phyloP scores from a whole-genome alignment of 371 early-diverging fungal genomes.

The Mucor irregularis region DNA sequence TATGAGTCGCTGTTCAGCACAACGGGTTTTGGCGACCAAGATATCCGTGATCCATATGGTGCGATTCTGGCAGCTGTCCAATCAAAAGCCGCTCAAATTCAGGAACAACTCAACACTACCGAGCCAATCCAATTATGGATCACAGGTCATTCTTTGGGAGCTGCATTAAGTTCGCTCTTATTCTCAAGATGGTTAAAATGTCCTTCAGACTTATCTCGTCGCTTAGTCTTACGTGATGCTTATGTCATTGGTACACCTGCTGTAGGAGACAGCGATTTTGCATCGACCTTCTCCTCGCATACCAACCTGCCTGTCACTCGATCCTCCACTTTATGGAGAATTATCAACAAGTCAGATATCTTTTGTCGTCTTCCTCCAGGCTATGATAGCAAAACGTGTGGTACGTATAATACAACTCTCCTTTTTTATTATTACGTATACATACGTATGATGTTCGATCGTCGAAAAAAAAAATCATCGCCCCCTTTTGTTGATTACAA shows the following conservation, averaged over 20 bases:
- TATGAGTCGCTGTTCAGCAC: conserved; percentile 36
- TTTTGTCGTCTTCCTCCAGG: conserved; percentile 34
- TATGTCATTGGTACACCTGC: conserved; percentile 48
- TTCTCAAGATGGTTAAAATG: conserved; percentile 47
- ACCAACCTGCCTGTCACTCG: conserved; percentile 23
- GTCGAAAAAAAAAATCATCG: not conserved
- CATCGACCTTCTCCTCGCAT: conserved; percentile 33
- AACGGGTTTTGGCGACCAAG: conserved; percentile 16
- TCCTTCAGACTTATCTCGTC: conserved; percentile 25
- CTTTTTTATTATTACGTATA: no score
- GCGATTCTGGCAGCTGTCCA: conserved; percentile 43
- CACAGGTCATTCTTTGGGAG: conserved; percentile 55
- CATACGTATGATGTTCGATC: not conserved
- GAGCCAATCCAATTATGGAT: conserved; percentile 53
- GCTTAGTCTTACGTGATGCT: conserved; percentile 34
- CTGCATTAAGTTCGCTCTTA: conserved; percentile 45
- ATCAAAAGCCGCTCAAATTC: conserved; percentile 27
- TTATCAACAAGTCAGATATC: conserved; percentile 35
- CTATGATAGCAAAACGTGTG: conserved; percentile 25
- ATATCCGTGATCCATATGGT: conserved; percentile 46
- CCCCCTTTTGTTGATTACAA: no score
- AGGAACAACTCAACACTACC: conserved; percentile 18
- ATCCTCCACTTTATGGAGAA: conserved; percentile 32
- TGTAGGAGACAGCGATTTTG: conserved; percentile 45
- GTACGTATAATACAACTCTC: not conserved